Percentiles rank a stretch among this genome's conserved stretches.
These are phyloP conservation scores for Populus ilicifolia DNA, from an alignment of 345 rosid species.

Conservation along the genomic window DNA sequence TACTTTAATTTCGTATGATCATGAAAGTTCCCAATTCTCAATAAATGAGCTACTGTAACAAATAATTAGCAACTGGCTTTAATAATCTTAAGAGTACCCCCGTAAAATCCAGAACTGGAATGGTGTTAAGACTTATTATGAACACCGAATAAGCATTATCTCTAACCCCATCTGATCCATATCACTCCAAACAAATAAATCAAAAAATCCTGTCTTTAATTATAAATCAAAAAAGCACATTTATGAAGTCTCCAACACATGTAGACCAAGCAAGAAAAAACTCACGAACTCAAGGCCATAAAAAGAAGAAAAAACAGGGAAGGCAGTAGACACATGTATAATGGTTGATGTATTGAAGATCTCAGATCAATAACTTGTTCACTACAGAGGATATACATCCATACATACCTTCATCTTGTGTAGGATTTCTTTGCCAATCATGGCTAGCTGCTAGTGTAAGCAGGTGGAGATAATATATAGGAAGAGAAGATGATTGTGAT, in stretches of 20 bases:
- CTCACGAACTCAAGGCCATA: background rate
- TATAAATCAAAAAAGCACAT: background rate
- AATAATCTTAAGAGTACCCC: too few species aligned
- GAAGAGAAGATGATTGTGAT: background rate
- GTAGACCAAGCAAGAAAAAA: background rate
- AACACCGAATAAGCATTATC: background rate
- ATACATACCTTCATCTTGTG: conserved; percentile 67
- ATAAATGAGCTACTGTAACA: background rate
- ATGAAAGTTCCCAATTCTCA: background rate
- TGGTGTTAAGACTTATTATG: too few species aligned
- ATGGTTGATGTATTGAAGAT: background rate
- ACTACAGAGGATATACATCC: background rate
- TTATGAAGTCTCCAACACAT: background rate
- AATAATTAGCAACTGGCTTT: background rate
- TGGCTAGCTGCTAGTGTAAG: conserved; percentile 14
- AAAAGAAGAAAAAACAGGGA: background rate
- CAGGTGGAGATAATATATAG: background rate
- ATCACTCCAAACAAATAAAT: background rate
- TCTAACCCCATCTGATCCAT: background rate
- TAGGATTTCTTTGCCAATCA: conserved; percentile 70
- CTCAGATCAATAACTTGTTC: background rate
- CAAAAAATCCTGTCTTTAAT: background rate
- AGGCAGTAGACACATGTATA: too few species aligned
- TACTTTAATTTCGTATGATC: background rate
- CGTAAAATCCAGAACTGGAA: too few species aligned